Conservation (phyloP, 345 rosid species). For the Psidium guajava region DNA sequence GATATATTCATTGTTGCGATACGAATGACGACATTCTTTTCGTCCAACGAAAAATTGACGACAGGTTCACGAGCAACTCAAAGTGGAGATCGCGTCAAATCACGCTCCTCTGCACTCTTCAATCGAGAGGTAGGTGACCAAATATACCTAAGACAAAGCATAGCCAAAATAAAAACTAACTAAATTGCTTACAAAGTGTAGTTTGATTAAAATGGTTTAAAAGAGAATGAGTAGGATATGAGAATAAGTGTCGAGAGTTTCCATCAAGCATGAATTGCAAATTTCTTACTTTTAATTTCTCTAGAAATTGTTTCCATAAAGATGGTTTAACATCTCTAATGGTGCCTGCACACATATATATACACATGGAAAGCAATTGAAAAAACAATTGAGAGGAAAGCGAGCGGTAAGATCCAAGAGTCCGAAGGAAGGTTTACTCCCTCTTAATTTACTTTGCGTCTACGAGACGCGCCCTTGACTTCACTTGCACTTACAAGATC, state of each 20-base stretch:
- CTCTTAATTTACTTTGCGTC: too few relatives aligned
- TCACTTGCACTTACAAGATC: neutral
- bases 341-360: too few relatives aligned
- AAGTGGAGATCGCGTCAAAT: neutral
- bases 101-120: too few relatives aligned
- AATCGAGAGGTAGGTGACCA: neutral
- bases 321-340: neutral
- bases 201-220: neutral
- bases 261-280: rapidly evolving
- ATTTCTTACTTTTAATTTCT: neutral
- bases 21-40: too few relatives aligned
- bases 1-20: too few relatives aligned
- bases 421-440: too few relatives aligned
- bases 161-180: neutral
- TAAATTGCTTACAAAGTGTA: neutral
- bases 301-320: too few relatives aligned
- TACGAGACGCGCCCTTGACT: neutral
- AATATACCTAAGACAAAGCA: neutral
- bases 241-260: neutral
- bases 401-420: rapidly evolving
- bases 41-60: neutral
- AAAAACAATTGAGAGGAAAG: neutral
- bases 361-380: too few relatives aligned
- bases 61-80: neutral
- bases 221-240: neutral